Evolutionary conservation across 768 basidiomycete genomes (phyloP), one percentile per base, ranked within the genome.

Genomic region (Galerina marginata): DNA sequence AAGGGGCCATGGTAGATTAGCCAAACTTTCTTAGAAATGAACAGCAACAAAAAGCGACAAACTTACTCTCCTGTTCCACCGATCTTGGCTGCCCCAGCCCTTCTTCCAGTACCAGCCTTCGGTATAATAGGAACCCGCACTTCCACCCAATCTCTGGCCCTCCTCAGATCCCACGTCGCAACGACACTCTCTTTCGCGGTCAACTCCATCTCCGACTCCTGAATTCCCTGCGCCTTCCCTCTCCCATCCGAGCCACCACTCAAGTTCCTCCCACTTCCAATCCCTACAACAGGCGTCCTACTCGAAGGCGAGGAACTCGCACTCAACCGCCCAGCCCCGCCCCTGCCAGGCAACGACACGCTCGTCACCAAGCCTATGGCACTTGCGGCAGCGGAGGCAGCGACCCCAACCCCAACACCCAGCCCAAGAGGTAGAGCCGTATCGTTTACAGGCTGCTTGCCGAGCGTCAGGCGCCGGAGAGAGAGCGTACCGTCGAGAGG

Each of bases 131-230:
- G 66, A 29, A 71, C 75, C 65, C 77, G 83, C 56, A 90, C 80
- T 59, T 86, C 84, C 4, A 72, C 74, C 84, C 86, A 86, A 29
- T 81, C 83, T 14, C 72, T 67, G 12, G 78, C 77, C 40, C 87
- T 73, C 61, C 77, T 75, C 60, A 93, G 67, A 65, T 81, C 79
- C 90, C 92, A 93, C 1, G 85, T 88, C 42, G 89, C 89, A 16
- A 91, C 78, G 4, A 74, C 68, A 54, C 60, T 69, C 54, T 77
- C 79, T 65, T 68, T 73, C 38, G 70, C 80, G 23, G 60, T 67
- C 10, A 85, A 60, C 63, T 83, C 80, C 70, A 66, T 67, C 33
- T 49, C 58, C 39, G 37, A 62, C 29, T 33, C 29, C 29, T 33
- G 29, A 33, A 53, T 72, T 76, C 55, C 12, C 48, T 50, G 64